Evolutionary conservation across 2,329 filamentous ascomycete genomes (phyloP).

Genomic region (Exophiala bonariae): DNA sequence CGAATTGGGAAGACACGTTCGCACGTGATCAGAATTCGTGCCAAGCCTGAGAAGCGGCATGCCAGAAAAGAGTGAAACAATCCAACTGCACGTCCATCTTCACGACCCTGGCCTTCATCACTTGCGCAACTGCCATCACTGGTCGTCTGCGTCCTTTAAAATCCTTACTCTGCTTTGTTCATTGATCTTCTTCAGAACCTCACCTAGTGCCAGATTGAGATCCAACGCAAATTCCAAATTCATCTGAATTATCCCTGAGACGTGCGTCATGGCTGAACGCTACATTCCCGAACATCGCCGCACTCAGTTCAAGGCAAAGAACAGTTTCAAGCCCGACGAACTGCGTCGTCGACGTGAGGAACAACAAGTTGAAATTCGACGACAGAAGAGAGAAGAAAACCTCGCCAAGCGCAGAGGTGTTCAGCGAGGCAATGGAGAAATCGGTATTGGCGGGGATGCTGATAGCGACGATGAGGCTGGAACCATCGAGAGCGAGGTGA

Average conservation of each 20-base stretch:
- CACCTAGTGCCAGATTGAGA: neutral
- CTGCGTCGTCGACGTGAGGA: conserved; percentile 97
- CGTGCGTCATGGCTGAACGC: conserved; percentile 82
- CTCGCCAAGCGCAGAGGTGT: conserved; percentile 97
- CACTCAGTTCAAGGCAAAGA: conserved; percentile 99
- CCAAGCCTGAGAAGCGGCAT: conserved; percentile 14
- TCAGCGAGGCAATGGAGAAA: conserved; percentile 67
- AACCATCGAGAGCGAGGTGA: conserved; percentile 94
- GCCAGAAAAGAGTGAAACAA: too few species aligned
- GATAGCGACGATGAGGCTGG: conserved; percentile 92
- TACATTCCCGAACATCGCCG: conserved; percentile 99
- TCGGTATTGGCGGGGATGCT: conserved; percentile 65
- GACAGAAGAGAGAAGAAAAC: conserved; percentile 98
- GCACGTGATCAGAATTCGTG: conserved; percentile 12
- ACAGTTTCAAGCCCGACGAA: conserved; percentile 98
- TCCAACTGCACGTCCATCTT: neutral
- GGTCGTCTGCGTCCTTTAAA: too few species aligned
- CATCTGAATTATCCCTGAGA: conserved; percentile 22
- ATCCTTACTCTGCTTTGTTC: too few species aligned
- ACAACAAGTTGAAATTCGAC: conserved; percentile 98
- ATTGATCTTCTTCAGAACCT: neutral
- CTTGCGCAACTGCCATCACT: conserved; percentile 11
- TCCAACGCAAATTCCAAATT: neutral
- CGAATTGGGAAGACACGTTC: conserved; percentile 1
- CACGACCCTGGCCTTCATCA: conserved; percentile 5